Evolutionary conservation across 345 rosid genomes (phyloP), one percentile per base, ranked within the genome.

Genomic region (Hibiscus syriacus): DNA sequence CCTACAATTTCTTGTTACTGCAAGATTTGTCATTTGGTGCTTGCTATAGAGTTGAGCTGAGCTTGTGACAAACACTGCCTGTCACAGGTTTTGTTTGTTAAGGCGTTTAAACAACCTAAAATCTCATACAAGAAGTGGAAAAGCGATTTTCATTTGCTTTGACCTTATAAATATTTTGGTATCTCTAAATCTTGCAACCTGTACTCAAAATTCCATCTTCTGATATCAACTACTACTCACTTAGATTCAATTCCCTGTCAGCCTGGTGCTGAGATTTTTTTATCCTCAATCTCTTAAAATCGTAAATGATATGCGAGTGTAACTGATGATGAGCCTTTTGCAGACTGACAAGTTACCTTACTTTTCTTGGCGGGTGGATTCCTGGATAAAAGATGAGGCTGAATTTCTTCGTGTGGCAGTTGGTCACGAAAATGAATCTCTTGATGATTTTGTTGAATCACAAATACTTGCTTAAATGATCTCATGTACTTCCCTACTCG

Each of bases 401-500:
- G 79, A 79, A 53, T 73, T 78, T 77, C 86, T 95, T 67, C 77
- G 96, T 63, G 85, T 80, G 45, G 87, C 96, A 55, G 86, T 92
- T 73, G n/a, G n/a, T n/a, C n/a, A n/a, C n/a, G n/a, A n/a, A n/a
- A n/a, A n/a, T n/a, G n/a, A n/a, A n/a, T n/a, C 92, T 50, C 86
- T 92, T 43, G 97, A 86, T 58, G 97, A 88, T 55, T 94, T 84
- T 78, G 81, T 83, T 56, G 97, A 89, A 72, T 98, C 98, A 56
- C 99, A 85, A 83, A 84, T 53, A 90, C 89, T 17, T 94, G 96
- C 70, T 67, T 94, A 68, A 92, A 86, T 63, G 97, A 94, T 82
- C 86, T 94, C 71, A 89, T 92, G 96, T 94, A 86, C 83, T 89
- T 91, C 80, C 99, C 99, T 53, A 85, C 90, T 6, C 89, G 97